These are phyloP conservation scores for Phylloporus arenicola DNA, from an alignment of 768 basidiomycete genomes.

Conservation along the genomic window DNA sequence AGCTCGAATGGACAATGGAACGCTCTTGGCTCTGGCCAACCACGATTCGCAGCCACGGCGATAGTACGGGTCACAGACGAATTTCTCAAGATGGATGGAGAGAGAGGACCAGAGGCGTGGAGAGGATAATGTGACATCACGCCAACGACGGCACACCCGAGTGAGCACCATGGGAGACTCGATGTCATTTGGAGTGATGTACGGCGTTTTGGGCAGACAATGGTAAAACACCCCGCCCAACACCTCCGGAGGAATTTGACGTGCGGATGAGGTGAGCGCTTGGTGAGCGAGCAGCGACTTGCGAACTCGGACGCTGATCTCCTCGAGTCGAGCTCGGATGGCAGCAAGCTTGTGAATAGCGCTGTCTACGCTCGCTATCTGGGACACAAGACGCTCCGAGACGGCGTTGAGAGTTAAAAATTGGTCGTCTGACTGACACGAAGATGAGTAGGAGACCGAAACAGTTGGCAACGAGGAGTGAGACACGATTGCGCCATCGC, in stretches of 20 bases:
- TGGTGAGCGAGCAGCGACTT: conserved; percentile 21
- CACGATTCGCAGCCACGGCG: conserved; percentile 22
- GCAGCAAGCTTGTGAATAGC: conserved; percentile 16
- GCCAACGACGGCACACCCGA: conserved; percentile 29
- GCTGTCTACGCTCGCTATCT: conserved; percentile 16
- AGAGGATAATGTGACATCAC: conserved; percentile 26
- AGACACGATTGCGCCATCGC: conserved; percentile 33
- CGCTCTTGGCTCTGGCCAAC: conserved; percentile 26
- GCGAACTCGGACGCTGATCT: conserved; percentile 12
- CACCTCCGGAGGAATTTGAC: conserved; percentile 27
- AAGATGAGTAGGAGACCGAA: not conserved
- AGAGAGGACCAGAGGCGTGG: conserved; percentile 31
- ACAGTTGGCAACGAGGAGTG: too few relatives aligned
- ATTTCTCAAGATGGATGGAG: conserved; percentile 16
- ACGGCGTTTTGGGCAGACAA: conserved; percentile 23
- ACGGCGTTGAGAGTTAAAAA: conserved; percentile 15
- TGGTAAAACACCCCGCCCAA: conserved; percentile 28
- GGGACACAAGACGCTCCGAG: conserved; percentile 13
- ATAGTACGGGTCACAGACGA: not conserved
- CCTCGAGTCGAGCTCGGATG: conserved; percentile 17
- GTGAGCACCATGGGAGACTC: conserved; percentile 25
- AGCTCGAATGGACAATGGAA: conserved; percentile 23
- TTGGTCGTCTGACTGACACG: conserved; percentile 7
- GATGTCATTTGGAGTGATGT: conserved; percentile 17
- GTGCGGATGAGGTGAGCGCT: conserved; percentile 17